Conservation (phyloP, 768 basidiomycete genomes). For the Xerocomus potaroensis region DNA sequence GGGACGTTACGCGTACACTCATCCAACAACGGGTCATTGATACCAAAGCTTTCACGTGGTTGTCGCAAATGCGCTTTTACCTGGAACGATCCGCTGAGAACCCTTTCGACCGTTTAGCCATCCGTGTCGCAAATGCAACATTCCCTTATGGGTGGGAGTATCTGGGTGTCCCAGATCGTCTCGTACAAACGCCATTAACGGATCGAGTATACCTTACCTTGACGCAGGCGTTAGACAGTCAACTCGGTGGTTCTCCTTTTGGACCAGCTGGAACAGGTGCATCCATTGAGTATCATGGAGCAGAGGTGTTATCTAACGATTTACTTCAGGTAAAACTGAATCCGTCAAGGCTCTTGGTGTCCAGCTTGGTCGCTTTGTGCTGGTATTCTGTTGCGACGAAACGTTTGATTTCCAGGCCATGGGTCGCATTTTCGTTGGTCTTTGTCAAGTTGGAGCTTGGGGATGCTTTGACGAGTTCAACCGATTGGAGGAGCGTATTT, state of each 20-base stretch:
- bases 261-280: constrained; percentile 95
- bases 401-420: constrained; percentile 99
- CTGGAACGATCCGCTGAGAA: constrained; percentile 67
- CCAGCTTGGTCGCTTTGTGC: constrained; percentile 95
- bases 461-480: constrained; percentile 99
- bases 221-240: constrained; percentile 91
- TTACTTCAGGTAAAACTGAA: constrained; percentile 83
- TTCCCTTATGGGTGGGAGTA: constrained; percentile 99
- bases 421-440: constrained; percentile 98
- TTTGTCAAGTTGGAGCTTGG: constrained; percentile 99
- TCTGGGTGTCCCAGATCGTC: constrained; percentile 91
- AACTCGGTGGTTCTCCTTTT: constrained; percentile 96
- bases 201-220: constrained; percentile 95
- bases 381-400: constrained; percentile 99
- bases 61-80: constrained; percentile 99
- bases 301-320: constrained; percentile 2
- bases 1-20: constrained; percentile 86
- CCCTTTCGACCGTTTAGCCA: constrained; percentile 73
- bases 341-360: constrained; percentile 98
- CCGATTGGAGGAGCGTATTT: constrained; percentile 94
- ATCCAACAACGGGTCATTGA: constrained; percentile 61
- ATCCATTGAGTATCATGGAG: constrained; percentile 6
- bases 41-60: constrained; percentile 79
- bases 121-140: constrained; percentile 83
- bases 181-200: constrained; percentile 97